Conservation (phyloP, 495 filamentous ascomycete genomes). For the Astrocystis sublimbata region DNA sequence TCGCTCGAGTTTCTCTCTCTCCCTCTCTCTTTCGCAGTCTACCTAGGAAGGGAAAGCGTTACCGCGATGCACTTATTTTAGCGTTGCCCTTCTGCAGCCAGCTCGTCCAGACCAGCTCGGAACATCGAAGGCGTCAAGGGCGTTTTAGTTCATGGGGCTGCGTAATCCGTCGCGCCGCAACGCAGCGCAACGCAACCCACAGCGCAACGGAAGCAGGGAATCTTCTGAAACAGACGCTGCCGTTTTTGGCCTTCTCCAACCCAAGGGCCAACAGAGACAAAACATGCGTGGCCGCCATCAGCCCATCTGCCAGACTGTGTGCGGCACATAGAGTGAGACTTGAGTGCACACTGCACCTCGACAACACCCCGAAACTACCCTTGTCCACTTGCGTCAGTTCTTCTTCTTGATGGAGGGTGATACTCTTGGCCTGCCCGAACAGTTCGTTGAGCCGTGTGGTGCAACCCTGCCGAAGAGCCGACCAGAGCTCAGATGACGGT, state of each 20-base stretch:
- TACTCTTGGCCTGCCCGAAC: neutral
- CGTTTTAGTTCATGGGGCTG: neutral
- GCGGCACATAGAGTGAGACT: neutral
- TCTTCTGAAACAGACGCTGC: conserved; percentile 9
- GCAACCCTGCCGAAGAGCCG: conserved; percentile 5
- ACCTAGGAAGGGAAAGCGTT: no score
- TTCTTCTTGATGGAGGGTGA: conserved; percentile 10
- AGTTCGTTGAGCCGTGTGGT: neutral
- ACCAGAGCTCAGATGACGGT: neutral
- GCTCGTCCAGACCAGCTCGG: neutral
- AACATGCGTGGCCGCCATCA: neutral
- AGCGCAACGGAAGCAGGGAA: conserved; percentile 13
- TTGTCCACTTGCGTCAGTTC: conserved; percentile 10
- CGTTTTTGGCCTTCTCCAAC: neutral
- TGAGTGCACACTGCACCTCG: neutral
- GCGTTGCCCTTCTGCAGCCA: neutral
- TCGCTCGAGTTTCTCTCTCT: no score
- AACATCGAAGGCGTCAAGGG: neutral
- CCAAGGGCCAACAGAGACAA: conserved; percentile 1
- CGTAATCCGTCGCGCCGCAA: conserved; percentile 9
- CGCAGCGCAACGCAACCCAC: no score
- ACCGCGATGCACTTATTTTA: conserved; percentile 1
- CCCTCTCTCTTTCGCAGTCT: neutral
- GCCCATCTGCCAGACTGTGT: conserved; percentile 4
- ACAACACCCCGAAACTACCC: neutral